A percentile compares a stretch with the other conserved stretches of the same genome.
phyloP scores from a whole-genome alignment of 495 filamentous ascomycete genomes.

The Aspergillus cristatus region DNA sequence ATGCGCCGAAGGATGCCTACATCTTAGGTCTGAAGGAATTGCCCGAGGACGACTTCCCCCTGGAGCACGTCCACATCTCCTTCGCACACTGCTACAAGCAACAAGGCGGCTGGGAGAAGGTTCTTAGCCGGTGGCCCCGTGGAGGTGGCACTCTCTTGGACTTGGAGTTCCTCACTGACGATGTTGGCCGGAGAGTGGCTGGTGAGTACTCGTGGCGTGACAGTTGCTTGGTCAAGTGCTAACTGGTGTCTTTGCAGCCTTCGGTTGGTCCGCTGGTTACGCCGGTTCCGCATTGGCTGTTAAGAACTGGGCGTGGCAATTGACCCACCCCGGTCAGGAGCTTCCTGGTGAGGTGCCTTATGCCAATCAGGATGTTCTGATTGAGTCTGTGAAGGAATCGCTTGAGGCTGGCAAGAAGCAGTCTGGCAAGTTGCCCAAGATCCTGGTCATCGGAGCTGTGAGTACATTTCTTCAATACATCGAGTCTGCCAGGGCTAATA shows the following conservation, averaged over 20 bases:
- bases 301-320: constrained; percentile 84
- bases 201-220: constrained; percentile 17
- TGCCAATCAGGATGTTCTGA: constrained; percentile 64
- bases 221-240: constrained; percentile 6
- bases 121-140: constrained; percentile 69
- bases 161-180: constrained; percentile 84
- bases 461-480: constrained; percentile 9
- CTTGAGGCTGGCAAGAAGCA: constrained; percentile 50
- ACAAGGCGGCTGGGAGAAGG: constrained; percentile 76
- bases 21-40: constrained; percentile 93
- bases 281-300: constrained; percentile 73
- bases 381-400: constrained; percentile 61
- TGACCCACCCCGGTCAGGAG: constrained; percentile 52
- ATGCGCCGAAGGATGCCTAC: constrained; percentile 67
- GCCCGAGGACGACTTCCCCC: constrained; percentile 77
- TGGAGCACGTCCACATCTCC: constrained; percentile 79
- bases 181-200: constrained; percentile 69
- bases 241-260: constrained; percentile 20
- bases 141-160: constrained; percentile 82
- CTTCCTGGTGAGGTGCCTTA: constrained; percentile 66
- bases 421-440: constrained; percentile 39
- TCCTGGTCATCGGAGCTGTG: constrained; percentile 53
- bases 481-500: constrained; percentile 7
- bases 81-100: constrained; percentile 83
- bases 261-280: constrained; percentile 75